Evolutionary conservation across 129 eudicot genomes (phyloP), one percentile per base, ranked within the genome.

Genomic region (Helianthus annuus): DNA sequence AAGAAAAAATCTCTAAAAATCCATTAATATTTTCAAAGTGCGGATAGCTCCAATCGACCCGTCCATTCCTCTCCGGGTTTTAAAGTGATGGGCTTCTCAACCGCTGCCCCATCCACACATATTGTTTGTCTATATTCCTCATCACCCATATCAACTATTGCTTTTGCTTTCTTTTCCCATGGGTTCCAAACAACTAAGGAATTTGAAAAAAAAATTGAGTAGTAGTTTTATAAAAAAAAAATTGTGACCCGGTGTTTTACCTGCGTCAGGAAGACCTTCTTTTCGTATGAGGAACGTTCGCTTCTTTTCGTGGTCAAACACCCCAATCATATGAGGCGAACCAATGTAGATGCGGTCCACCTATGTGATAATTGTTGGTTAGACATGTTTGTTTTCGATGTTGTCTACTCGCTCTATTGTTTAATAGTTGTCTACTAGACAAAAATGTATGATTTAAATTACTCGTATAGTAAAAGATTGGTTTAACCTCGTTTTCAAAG

Each of bases 61-160:
- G 90, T 86, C 97, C 97, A 94, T 55, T 94, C 96, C 63, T 94
- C 96, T 6, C 96, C 97, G 0, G 96, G 92, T 77, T 81, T 94
- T 65, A 94, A 76, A 9, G 84, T 84, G 19, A 94, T 83, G 9
- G 91, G 97, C 68, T 80, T 94, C 82, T 90, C 98, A 12, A 90
- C 76, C 4, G 91, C 96, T 0, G 98, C 97, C 17, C 93, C 98
- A 49, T 94, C 98, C 0, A 94, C 96, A 70, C 97, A 90, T 5
- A 94, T 73, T 83, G 88, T 88, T 2, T 90, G 88, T 57, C 85
- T 89, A 83, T 94, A 94, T 71, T 94, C 98, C 59, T 90, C 97
- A 42, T 94, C 97, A 1, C 91, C 98, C 68, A 94, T 74, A 81
- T 94, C 98, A 10, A 32, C 64, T 56, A 94, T 80, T 5, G 89